Evolutionary conservation across 345 rosid genomes (phyloP).

Genomic region (Populus deltoides): DNA sequence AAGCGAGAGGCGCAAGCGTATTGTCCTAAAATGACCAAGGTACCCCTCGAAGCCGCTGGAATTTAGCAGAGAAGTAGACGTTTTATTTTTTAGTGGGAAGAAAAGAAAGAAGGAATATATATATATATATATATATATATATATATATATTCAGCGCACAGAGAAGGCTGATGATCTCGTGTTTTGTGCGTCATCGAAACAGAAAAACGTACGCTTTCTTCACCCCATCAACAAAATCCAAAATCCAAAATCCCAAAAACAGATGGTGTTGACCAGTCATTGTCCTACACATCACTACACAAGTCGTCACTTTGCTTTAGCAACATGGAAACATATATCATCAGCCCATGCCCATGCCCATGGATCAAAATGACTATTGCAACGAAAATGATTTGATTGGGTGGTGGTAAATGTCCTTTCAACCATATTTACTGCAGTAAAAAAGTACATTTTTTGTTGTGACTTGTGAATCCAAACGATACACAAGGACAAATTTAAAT

Average conservation of each 20-base stretch:
- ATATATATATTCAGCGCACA: no score
- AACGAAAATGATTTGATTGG: neutral
- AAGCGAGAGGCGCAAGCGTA: neutral
- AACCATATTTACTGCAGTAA: no score
- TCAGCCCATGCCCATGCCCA: neutral
- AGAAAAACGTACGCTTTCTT: neutral
- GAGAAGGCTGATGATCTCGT: conserved; percentile 23
- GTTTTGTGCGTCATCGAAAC: conserved; percentile 13
- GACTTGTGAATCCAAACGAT: no score
- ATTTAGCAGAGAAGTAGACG: no score
- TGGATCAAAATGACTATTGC: no score
- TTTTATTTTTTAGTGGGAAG: no score
- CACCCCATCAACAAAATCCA: neutral
- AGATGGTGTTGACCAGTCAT: neutral
- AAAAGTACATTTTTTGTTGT: no score
- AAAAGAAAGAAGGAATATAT: no score
- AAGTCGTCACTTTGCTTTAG: no score
- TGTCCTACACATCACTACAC: neutral
- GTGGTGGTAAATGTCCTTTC: no score
- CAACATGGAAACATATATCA: neutral
- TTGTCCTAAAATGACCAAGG: conserved; percentile 10
- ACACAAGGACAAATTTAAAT: no score
- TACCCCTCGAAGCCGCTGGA: neutral
- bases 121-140: no score
- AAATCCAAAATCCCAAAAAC: conserved; percentile 5